phyloP scores from a whole-genome alignment of 73 alveolate species.

The Tetrahymena thermophila region DNA sequence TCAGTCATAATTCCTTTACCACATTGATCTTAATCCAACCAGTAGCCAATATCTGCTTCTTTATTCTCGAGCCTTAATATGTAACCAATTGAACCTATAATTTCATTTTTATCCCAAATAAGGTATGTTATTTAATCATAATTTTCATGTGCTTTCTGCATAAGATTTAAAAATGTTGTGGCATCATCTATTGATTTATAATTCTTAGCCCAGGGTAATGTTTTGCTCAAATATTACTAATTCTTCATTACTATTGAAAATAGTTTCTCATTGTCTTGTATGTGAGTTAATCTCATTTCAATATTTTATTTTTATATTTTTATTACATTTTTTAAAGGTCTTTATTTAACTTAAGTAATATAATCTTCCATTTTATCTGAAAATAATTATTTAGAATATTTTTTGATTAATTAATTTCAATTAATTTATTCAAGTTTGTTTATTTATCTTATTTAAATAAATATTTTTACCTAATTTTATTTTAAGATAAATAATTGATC shows the following conservation, averaged over 20 bases:
- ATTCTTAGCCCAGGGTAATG: neutral
- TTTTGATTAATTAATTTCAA: neutral
- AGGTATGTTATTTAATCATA: neutral
- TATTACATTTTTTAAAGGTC: neutral
- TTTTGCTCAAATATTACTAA: neutral
- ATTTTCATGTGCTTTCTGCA: neutral
- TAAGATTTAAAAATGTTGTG: neutral
- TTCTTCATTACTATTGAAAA: neutral
- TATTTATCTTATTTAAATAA: too few relatives aligned
- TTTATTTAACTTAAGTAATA: neutral
- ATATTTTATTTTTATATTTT: neutral
- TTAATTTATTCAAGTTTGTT: too few relatives aligned
- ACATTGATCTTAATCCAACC: neutral
- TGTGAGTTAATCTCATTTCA: neutral
- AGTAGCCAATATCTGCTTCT: neutral
- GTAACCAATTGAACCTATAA: neutral
- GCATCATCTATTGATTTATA: neutral
- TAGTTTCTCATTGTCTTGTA: neutral
- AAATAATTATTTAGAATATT: neutral
- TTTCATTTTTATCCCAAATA: neutral
- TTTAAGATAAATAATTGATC: too few relatives aligned
- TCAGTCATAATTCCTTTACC: neutral
- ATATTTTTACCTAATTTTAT: too few relatives aligned
- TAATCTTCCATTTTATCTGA: neutral
- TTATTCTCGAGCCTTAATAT: neutral